These are phyloP conservation scores for Diversispora eburnea DNA, from an alignment of 192 early-diverging fungal species.

Conservation along the genomic window DNA sequence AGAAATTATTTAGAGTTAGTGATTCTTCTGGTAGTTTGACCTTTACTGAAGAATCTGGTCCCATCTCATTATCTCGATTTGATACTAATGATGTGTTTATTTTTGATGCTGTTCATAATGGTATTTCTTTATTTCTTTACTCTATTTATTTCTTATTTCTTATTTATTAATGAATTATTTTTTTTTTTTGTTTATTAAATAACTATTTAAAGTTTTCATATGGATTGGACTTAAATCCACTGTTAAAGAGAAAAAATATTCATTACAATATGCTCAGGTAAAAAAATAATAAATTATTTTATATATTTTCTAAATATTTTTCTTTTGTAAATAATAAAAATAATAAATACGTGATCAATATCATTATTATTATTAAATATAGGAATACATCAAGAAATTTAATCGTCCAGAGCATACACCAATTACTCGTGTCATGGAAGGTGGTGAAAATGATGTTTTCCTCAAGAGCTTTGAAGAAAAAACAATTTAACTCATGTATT, in stretches of 20 bases:
- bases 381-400: constrained; percentile 55
- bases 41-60: constrained; percentile 57
- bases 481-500: not conserved
- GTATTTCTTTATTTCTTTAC: not conserved
- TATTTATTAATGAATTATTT: not conserved
- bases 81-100: constrained; percentile 66
- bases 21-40: constrained; percentile 39
- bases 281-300: not conserved
- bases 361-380: not conserved
- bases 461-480: constrained; percentile 39
- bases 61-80: constrained; percentile 43
- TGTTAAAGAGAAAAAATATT: constrained; percentile 48
- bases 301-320: not conserved
- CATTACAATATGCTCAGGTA: constrained; percentile 58
- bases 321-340: not conserved
- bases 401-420: constrained; percentile 50
- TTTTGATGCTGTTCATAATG: constrained; percentile 56
- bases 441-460: constrained; percentile 60
- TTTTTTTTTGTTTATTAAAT: not conserved
- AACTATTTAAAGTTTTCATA: constrained; percentile 38
- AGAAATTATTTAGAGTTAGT: constrained; percentile 45
- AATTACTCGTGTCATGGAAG: constrained; percentile 65
- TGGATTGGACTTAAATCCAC: constrained; percentile 59
- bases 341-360: not conserved
- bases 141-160: not conserved